A percentile compares a stretch with the other conserved stretches of the same genome.
phyloP scores from a whole-genome alignment of 768 basidiomycete genomes.

The Boletus tylopilopsis region DNA sequence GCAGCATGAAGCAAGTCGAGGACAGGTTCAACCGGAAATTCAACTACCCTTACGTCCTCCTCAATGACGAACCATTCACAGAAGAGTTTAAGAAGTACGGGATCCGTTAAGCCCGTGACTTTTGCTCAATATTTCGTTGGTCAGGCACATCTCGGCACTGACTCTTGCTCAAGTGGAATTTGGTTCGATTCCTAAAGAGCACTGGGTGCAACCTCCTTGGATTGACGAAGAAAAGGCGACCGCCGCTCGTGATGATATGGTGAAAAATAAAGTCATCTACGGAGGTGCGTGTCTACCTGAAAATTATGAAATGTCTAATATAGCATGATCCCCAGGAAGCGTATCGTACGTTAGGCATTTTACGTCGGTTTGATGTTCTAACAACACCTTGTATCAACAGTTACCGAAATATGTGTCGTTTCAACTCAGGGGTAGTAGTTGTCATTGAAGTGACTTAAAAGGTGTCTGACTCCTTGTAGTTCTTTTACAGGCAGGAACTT shows the following conservation, averaged over 20 bases:
- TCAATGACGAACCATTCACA: constrained; percentile 81
- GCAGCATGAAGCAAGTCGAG: constrained; percentile 74
- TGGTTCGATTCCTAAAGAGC: constrained; percentile 60
- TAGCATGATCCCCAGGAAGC: constrained; percentile 46
- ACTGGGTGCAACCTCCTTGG: constrained; percentile 77
- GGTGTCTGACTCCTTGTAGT: constrained; percentile 37
- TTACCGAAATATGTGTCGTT: constrained; percentile 96
- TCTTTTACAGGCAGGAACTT: constrained; percentile 80
- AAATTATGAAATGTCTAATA: constrained; percentile 3
- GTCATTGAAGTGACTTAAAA: not conserved
- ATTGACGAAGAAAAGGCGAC: constrained; percentile 70
- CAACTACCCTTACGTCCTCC: constrained; percentile 83
- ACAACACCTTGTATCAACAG: constrained; percentile 29
- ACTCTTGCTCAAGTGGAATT: constrained; percentile 40
- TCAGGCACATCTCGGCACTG: constrained; percentile 31
- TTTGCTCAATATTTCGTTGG: constrained; percentile 5
- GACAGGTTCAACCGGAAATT: constrained; percentile 80
- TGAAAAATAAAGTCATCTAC: constrained; percentile 58
- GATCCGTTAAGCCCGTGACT: not conserved
- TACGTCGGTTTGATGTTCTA: constrained; percentile 1
- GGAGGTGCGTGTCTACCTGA: constrained; percentile 41
- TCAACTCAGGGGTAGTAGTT: constrained; percentile 82
- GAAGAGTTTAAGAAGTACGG: constrained; percentile 67
- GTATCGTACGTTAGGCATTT: constrained; percentile 51
- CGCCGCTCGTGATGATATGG: constrained; percentile 57